Conservation (phyloP, 768 basidiomycete genomes). For the Hericium erinaceus region DNA sequence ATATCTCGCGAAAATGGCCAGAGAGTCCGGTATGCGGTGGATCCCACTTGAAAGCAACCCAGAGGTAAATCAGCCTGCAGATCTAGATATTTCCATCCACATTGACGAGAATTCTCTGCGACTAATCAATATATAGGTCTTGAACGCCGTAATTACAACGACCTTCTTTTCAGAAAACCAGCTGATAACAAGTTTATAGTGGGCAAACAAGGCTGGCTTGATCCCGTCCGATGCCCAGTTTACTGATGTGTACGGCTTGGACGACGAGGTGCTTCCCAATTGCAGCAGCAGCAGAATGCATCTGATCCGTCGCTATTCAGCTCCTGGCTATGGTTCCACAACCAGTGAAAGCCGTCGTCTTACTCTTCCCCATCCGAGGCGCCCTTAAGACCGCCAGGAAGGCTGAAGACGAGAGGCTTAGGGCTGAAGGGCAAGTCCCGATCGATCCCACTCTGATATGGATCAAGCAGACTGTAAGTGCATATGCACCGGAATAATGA, state of each 20-base stretch:
- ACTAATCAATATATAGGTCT: constrained; percentile 4
- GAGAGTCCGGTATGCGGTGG: constrained; percentile 32
- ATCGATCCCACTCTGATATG: constrained; percentile 66
- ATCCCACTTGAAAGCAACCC: constrained; percentile 78
- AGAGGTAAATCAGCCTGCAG: constrained; percentile 28
- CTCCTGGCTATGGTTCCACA: constrained; percentile 59
- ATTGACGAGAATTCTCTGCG: no score
- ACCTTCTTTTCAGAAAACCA: constrained; percentile 9
- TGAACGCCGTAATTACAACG: constrained; percentile 26
- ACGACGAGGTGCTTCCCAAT: constrained; percentile 5
- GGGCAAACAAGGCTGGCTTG: constrained; percentile 1
- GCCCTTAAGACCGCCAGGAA: constrained; percentile 39
- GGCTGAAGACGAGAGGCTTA: constrained; percentile 51
- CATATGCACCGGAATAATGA: not conserved
- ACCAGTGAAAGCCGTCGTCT: constrained; percentile 75
- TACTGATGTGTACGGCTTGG: constrained; percentile 12
- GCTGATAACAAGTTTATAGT: constrained; percentile 19
- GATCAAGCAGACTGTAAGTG: constrained; percentile 81
- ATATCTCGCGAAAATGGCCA: no score
- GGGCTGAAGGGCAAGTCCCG: constrained; percentile 32
- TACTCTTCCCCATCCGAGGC: constrained; percentile 72
- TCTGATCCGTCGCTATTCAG: constrained; percentile 24
- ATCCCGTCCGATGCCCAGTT: constrained; percentile 5
- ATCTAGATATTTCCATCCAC: constrained; percentile 12
- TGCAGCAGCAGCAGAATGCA: not conserved